Evolutionary conservation across 495 filamentous ascomycete genomes (phyloP), one percentile per base, ranked within the genome.

Genomic region (Podospora pseudoanserina): DNA sequence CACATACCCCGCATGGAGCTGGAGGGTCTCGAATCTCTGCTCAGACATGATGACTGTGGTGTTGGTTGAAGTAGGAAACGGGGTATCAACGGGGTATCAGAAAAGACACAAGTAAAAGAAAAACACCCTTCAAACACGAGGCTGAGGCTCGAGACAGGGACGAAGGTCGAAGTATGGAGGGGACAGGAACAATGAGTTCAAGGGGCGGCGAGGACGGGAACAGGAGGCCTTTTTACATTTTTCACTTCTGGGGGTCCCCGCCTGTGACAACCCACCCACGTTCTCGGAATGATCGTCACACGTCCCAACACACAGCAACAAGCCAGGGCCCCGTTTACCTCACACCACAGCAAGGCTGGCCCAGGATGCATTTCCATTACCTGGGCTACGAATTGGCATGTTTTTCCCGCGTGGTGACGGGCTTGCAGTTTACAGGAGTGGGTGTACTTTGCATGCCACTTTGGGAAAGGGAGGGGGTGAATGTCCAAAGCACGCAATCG

Each of bases 1-100:
- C 18, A 75, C 83, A 62, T 87, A 95, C 93, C 94, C 94, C 77
- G 94, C 95, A 79, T 99, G 95, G 70, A 99, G 86, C 82, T 97
- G 96, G 75, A 97, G 89, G 65, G 95, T 97, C 85, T 97, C 95
- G 72, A 99, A 99, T 72, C 86, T 76, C 34, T 80, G 72, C 58
- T 80, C 79, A 32, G 78, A 64, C 79, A 80, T 80, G 69, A 57
- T 67, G 60, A 44, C 54, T 58, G 53, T 32, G 4, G 68, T 30
- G 60, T 4, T 57, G 58, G 13, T 27, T n/a, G 19, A 44, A 39
- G 58, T 62, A 34, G 23, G 23, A 16, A 27, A 59, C 1, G 30
- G 68, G 61, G 60, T 68, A 65, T 62, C 58, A 69, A 54, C 23
- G 63, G 66, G 66, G 62, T 70, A 63, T 59, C 49, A 65, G n/a